Conservation (phyloP, 495 filamentous ascomycete genomes). For the Daldinia concentrica region DNA sequence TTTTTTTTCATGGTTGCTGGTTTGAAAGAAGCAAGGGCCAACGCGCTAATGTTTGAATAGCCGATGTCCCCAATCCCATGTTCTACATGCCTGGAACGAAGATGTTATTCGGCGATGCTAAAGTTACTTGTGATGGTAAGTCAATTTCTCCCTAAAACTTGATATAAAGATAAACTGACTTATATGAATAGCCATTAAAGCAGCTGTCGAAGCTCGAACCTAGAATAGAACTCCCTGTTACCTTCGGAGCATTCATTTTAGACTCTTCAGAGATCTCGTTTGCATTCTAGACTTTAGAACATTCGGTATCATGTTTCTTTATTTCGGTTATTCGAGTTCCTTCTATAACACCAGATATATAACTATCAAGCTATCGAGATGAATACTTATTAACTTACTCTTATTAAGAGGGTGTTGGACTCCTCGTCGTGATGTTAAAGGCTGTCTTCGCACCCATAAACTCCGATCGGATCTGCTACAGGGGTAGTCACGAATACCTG, state of each 20-base stretch:
- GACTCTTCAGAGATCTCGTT: conserved; percentile 20
- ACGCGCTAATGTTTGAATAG: conserved; percentile 47
- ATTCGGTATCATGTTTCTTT: not conserved
- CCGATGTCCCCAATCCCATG: conserved; percentile 88
- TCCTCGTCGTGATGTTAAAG: not conserved
- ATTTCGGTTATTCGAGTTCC: not conserved
- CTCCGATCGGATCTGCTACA: not conserved
- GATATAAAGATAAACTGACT: not conserved
- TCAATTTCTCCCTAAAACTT: not conserved
- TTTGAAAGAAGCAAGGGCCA: conserved; percentile 8
- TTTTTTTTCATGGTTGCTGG: not conserved
- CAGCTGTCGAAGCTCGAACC: conserved; percentile 57
- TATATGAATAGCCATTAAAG: conserved; percentile 59
- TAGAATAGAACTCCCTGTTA: conserved; percentile 43
- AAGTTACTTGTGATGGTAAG: conserved; percentile 77
- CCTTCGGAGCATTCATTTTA: conserved; percentile 33
- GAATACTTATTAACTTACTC: not conserved
- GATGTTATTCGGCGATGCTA: conserved; percentile 88
- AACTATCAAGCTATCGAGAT: not conserved
- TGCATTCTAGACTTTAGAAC: conserved; percentile 32
- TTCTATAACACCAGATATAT: not conserved
- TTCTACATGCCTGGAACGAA: conserved; percentile 84
- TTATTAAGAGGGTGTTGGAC: not conserved
- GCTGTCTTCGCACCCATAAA: not conserved
- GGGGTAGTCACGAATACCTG: not conserved